Base-by-base conservation (phyloP, 352 stramenopile genomes). In the Vaucheria bursata region DNA sequence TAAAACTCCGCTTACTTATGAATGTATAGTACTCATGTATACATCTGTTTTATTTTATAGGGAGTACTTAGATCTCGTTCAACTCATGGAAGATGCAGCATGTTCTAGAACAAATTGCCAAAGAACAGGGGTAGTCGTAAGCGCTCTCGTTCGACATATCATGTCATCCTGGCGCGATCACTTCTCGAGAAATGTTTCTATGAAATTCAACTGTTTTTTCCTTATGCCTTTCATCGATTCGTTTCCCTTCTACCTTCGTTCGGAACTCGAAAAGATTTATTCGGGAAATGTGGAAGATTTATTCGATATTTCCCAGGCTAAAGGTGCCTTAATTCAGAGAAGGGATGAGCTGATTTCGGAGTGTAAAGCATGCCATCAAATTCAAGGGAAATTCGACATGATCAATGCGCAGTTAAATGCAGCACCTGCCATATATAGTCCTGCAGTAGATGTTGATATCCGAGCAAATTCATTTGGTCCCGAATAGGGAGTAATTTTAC, bases 181-280 rank as follows among this genome's bases (percentile, higher is more conserved):
- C 31, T 92, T 92, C 79, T 87, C 85, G 29, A 85, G 84, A 71
- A 86, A 77, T 45, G 87, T 90, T 4, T 87, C 85, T 18, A 91
- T 89, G 71, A 92, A 92, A 83, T 91, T 91, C 82, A 92, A 92
- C 80, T 92, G 87, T 78, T 92, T 88, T 79, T 92, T 91, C 80
- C 85, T 92, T 75, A 84, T 92, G 50, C 88, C 88, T 0, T 91
- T 92, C 77, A 85, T 91, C 5, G 87, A 91, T 79, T 85, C 90
- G 33, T 91, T 92, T 75, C 87, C 89, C 68, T 84, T 85, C 67
- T 90, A 88, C 70, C 81, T 92, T 29, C 78, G 88, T 68, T 18
- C 77, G 74, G 86, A 90, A 71, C 78, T 91, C 29, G 86, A 91
- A 67, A 89, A 88, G 74, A 53, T 85, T 71, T 86, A 87, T 74